Evolutionary conservation across 805 yeast species (phyloP).

Genomic region (Wickerhamiella cacticola): DNA sequence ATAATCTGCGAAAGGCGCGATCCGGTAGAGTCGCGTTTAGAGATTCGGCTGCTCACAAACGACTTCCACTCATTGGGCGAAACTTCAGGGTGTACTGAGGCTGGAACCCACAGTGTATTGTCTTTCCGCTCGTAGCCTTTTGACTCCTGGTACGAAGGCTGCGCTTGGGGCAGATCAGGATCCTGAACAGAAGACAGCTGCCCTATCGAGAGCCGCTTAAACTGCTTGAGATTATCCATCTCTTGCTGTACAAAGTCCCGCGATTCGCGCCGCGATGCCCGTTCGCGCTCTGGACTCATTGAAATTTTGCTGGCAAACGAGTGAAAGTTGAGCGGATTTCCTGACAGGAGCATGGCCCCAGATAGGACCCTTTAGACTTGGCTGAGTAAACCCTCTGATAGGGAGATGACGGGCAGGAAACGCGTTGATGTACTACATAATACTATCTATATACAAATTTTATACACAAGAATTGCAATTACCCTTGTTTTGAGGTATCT

Average conservation of each 20-base stretch:
- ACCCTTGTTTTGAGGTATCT: not conserved
- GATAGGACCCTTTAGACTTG: no score
- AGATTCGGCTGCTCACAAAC: constrained; percentile 31
- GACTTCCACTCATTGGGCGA: constrained; percentile 67
- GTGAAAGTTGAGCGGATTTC: not conserved
- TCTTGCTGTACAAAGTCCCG: constrained; percentile 31
- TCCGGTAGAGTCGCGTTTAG: constrained; percentile 17
- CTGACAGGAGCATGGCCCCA: no score
- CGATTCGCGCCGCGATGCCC: constrained; percentile 1
- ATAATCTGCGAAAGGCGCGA: constrained; percentile 29
- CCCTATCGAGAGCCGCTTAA: constrained; percentile 33
- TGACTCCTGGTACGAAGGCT: not conserved
- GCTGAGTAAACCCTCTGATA: no score
- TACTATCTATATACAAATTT: no score
- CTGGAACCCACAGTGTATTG: constrained; percentile 84
- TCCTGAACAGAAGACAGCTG: constrained; percentile 28
- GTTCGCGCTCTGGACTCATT: not conserved
- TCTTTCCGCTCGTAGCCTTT: constrained; percentile 13
- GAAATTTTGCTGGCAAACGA: not conserved
- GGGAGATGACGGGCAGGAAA: no score
- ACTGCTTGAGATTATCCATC: constrained; percentile 31
- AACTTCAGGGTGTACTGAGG: constrained; percentile 84
- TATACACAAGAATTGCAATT: no score
- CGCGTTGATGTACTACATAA: no score
- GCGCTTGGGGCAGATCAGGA: constrained; percentile 30